A percentile compares a stretch with the other conserved stretches of the same genome.
Conservation (phyloP, 2,329 filamentous ascomycete species). For the Sarocladium kiliense region DNA sequence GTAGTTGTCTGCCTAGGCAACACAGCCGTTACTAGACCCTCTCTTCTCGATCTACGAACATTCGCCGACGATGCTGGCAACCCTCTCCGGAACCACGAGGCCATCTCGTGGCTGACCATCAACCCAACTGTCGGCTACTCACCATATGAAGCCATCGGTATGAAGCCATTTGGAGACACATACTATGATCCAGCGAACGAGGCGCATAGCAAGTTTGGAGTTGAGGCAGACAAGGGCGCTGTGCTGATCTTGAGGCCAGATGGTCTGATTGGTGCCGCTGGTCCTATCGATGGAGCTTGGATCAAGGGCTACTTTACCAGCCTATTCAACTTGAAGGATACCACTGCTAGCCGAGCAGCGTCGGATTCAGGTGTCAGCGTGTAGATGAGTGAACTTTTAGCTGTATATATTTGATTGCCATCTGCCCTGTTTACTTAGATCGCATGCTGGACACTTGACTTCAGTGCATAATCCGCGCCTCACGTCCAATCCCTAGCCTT, state of each 20-base stretch:
- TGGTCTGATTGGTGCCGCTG: conserved; percentile 14
- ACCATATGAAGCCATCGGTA: conserved; percentile 36
- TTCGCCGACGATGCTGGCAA: conserved; percentile 11
- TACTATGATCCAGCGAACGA: conserved; percentile 40
- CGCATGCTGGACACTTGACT: too few species aligned
- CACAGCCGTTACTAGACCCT: conserved; percentile 17
- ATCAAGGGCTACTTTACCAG: conserved; percentile 14
- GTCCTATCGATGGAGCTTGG: conserved; percentile 11
- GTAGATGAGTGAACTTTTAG: too few species aligned
- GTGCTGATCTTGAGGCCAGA: conserved; percentile 22
- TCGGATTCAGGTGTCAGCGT: neutral
- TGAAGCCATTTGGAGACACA: conserved; percentile 43
- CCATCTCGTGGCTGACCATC: conserved; percentile 39
- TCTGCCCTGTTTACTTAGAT: too few species aligned
- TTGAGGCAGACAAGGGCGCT: conserved; percentile 17
- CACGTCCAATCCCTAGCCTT: too few species aligned
- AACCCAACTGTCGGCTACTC: conserved; percentile 36
- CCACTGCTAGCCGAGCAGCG: neutral
- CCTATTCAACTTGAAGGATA: neutral
- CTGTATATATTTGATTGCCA: too few species aligned
- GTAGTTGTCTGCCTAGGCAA: conserved; percentile 36
- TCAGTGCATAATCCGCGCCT: too few species aligned
- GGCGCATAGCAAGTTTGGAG: conserved; percentile 20
- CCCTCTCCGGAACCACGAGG: conserved; percentile 18
- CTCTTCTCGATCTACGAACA: conserved; percentile 14